These are phyloP conservation scores for Didymellaceae sp. DNA, from an alignment of 2,329 filamentous ascomycete genomes.

Conservation along the genomic window DNA sequence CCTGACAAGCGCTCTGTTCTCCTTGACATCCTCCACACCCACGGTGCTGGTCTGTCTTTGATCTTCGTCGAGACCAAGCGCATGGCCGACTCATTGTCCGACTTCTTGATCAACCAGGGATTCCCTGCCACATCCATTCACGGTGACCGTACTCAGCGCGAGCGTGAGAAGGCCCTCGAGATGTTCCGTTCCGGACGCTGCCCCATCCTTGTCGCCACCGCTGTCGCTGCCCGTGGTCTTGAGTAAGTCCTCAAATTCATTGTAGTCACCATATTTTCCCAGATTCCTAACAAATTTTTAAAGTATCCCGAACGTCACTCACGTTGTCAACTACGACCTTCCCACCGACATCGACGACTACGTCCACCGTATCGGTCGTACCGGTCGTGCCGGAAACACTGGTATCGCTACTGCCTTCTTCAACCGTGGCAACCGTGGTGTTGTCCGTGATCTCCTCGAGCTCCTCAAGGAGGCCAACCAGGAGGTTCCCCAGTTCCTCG, in stretches of 20 bases:
- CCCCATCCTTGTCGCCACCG: constrained; percentile 95
- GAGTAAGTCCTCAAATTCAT: background rate
- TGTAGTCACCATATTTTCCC: no score
- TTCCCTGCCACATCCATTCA: constrained; percentile 99
- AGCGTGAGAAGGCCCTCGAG: constrained; percentile 96
- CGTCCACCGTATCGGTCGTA: constrained; percentile 99
- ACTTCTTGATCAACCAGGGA: constrained; percentile 98
- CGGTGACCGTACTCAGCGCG: constrained; percentile 96
- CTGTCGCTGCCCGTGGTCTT: constrained; percentile 76
- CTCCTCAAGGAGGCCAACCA: constrained; percentile 98
- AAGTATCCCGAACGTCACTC: constrained; percentile 93
- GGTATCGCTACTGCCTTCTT: constrained; percentile 99
- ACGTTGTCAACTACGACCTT: constrained; percentile 99
- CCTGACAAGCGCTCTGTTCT: constrained; percentile 97
- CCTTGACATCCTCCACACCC: constrained; percentile 95
- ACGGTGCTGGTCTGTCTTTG: constrained; percentile 85
- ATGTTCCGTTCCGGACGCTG: constrained; percentile 96
- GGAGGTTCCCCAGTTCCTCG: constrained; percentile 90
- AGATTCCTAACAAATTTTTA: no score
- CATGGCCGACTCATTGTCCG: constrained; percentile 96
- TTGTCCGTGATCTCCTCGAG: constrained; percentile 96
- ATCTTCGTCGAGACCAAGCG: constrained; percentile 99
- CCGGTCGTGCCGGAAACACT: constrained; percentile 98
- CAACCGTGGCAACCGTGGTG: constrained; percentile 98
- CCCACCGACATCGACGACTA: constrained; percentile 99